Percentiles rank a stretch among this genome's conserved stretches.
Conservation (phyloP, 1,284 basidiomycete genomes). For the Xerocomus minutiporus region DNA sequence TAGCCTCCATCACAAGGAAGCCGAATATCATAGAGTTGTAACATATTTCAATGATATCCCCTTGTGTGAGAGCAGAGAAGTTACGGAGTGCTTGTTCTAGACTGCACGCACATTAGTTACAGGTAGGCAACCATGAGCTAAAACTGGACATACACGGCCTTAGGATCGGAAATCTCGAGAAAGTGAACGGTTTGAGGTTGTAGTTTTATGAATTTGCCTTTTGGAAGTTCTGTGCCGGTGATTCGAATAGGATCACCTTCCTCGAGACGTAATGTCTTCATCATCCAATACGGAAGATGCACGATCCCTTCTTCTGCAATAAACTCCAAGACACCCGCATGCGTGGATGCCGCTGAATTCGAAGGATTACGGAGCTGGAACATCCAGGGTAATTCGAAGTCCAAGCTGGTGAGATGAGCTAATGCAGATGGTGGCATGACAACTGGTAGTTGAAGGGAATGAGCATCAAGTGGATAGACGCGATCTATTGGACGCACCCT, state of each 20-base stretch:
- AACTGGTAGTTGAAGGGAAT: constrained; percentile 48
- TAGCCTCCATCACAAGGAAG: constrained; percentile 92
- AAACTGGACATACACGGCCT: constrained; percentile 78
- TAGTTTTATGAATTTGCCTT: constrained; percentile 95
- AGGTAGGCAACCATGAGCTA: background rate
- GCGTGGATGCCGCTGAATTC: constrained; percentile 84
- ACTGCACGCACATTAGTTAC: constrained; percentile 38
- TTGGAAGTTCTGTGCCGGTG: constrained; percentile 81
- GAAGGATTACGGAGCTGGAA: constrained; percentile 91
- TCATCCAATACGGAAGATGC: constrained; percentile 99
- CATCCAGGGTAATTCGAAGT: constrained; percentile 92
- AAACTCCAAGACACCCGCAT: constrained; percentile 97
- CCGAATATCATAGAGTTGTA: constrained; percentile 95
- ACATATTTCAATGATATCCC: constrained; percentile 88
- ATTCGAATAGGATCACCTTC: constrained; percentile 96
- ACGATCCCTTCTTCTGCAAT: constrained; percentile 96
- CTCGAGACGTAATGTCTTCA: constrained; percentile 88
- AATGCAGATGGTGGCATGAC: constrained; percentile 97
- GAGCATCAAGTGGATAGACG: background rate
- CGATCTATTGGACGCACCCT: constrained; percentile 65
- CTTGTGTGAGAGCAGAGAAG: constrained; percentile 87
- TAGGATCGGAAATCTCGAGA: constrained; percentile 91
- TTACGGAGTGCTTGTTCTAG: constrained; percentile 94
- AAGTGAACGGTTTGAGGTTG: constrained; percentile 96
- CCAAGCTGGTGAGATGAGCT: constrained; percentile 82